These are phyloP conservation scores for Lindgomyces ingoldianus DNA, from an alignment of 495 filamentous ascomycete genomes.

Conservation along the genomic window DNA sequence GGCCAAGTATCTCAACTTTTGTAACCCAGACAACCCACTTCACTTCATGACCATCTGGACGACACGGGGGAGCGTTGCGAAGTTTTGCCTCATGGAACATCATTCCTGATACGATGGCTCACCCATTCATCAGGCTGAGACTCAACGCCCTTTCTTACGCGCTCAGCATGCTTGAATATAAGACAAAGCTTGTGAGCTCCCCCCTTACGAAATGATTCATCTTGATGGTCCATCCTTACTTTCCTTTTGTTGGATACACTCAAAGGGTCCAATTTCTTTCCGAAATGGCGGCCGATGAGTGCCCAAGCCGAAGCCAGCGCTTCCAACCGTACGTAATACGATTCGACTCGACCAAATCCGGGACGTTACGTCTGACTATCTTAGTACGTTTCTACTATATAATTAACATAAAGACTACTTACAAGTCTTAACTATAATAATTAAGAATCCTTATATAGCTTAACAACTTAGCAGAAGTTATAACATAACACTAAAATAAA, in stretches of 20 bases:
- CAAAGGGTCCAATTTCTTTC: constrained; percentile 51
- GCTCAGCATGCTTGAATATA: constrained; percentile 49
- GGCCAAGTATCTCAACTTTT: constrained; percentile 51
- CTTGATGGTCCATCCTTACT: constrained; percentile 52
- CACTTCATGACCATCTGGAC: constrained; percentile 59
- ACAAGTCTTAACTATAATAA: too few relatives aligned
- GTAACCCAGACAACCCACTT: constrained; percentile 53
- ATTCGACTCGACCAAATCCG: too few relatives aligned
- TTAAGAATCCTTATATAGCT: too few relatives aligned
- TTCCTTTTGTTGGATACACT: constrained; percentile 57
- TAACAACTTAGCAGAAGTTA: too few relatives aligned
- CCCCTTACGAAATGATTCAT: constrained; percentile 49
- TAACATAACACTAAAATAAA: too few relatives aligned
- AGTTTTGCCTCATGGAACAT: constrained; percentile 51
- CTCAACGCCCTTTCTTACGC: constrained; percentile 48
- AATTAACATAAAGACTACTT: too few relatives aligned
- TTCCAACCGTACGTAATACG: too few relatives aligned
- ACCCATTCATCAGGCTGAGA: constrained; percentile 36
- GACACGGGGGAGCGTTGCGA: constrained; percentile 50
- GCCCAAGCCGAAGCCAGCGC: constrained; percentile 41
- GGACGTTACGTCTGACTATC: too few relatives aligned
- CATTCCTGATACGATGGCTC: constrained; percentile 43
- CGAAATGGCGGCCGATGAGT: constrained; percentile 46
- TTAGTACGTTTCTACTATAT: too few relatives aligned
- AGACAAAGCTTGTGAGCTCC: constrained; percentile 54